Evolutionary conservation across 345 rosid genomes (phyloP), one percentile per base, ranked within the genome.

Genomic region (Rhizophora mangle): DNA sequence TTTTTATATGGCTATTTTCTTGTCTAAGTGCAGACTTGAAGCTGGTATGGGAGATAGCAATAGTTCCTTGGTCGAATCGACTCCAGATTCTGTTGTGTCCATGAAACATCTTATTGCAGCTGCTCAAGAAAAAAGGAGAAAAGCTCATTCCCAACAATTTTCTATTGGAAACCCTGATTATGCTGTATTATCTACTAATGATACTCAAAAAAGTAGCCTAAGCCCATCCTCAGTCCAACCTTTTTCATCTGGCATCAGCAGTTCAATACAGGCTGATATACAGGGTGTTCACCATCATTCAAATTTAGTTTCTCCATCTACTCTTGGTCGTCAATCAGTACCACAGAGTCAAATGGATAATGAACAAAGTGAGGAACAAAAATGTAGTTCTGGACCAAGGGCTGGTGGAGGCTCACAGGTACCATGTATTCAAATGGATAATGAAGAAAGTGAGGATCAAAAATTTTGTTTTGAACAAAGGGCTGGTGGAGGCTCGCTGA

Each of bases 101-200:
- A 82, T 95, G 93, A 90, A 88, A 82, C 75, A 83, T 84, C 94
- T 95, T 61, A 92, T 92, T 81, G 96, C 99, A 65, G 96, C 90
- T 65, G 98, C 98, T 73, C 98, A 87, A 76, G 98, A 89, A 57
- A 95, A 92, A 79, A 87, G 96, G 79, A 87, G 73, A 79, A 83
- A 82, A 78, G 96, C 91, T 72, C 97, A 87, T 64, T 80, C 78
- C 39, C 96, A 86, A 46, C 76, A 77, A 36, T 78, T 78, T 65
- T 67, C 84, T 56, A 30, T 73, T 74, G 89, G 80, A 75, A 83
- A 81, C 79, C 65, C 82, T 37, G 82, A 68, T 80, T 70, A 78
- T 68, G 61, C 70, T 61, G 71, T 75, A 55, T 22, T 79, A 39
- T 62, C 82, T 24, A 65, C 63, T 21, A 71, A 73, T 68, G 90